Base-by-base conservation (phyloP, 202 grass and related monocot genomes). In the Dendrocalamus latiflorus region DNA sequence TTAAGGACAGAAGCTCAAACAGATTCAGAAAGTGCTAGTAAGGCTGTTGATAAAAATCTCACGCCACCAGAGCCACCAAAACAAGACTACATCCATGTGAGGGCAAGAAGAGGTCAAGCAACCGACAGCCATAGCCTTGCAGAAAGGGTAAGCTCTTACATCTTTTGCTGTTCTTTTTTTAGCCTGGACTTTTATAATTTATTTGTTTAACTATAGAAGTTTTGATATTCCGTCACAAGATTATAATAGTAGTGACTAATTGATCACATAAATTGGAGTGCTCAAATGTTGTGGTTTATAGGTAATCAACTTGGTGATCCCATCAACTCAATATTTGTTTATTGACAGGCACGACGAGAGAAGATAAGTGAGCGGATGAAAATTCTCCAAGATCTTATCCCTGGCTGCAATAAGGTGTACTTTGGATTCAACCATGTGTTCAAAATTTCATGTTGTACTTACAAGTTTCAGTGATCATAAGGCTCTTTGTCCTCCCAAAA, bases 361-460 rank as follows among this genome's bases (percentile, higher is more conserved):
- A 97, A 97, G 78, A 97, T 97, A 91, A 94, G 91, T 42, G 91
- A 97, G 76, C 86, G 91, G 70, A 97, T 97, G 94, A 94, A 89
- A 89, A 77, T 89, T 74, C 94, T 97, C 65, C 94, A 97, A 90
- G 94, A 97, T 90, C 76, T 97, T 74, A 85, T 97, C 76, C 94
- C 94, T 69, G 94, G 94, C 68, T 97, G 94, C 83, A 97, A 92
- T 60, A 97, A 97, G 91, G 91, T 94, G 62, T 48, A 30, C 4
- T 9, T 39, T 77, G 22, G 51, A 76, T 37, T 65, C 36, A 18
- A 8, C n/a, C 21, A 66, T 49, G 2, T 37, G 47, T 81, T 80
- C 42, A 65, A 59, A 57, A 65, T 83, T 83, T 30, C 15, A 53
- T 72, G 20, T 20, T 28, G 39, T 28, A 38, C 41, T 37, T 62